These are phyloP conservation scores for Moesziomyces sp. DNA, from an alignment of 1,284 basidiomycete genomes.

Conservation along the genomic window DNA sequence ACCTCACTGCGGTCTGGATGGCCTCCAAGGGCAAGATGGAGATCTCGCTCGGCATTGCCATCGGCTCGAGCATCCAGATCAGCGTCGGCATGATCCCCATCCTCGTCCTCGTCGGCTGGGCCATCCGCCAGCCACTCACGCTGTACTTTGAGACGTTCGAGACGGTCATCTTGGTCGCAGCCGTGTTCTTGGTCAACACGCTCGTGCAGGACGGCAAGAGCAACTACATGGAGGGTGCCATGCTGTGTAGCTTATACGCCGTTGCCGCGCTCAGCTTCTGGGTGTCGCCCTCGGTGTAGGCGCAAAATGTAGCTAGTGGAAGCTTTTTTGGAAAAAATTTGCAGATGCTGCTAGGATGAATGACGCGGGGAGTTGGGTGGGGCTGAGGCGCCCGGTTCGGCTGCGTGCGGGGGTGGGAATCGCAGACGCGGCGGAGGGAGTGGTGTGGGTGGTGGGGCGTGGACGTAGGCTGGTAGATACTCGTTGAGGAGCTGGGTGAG, in stretches of 20 bases:
- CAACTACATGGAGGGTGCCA: constrained; percentile 64
- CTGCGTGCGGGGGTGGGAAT: too few relatives aligned
- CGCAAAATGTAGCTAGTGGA: too few relatives aligned
- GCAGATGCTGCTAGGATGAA: too few relatives aligned
- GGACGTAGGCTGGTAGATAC: too few relatives aligned
- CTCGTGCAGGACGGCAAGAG: constrained; percentile 67
- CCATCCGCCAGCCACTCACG: constrained; percentile 68
- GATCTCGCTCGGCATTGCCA: constrained; percentile 79
- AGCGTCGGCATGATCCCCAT: constrained; percentile 65
- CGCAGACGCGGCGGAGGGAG: too few relatives aligned
- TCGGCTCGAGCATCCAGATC: constrained; percentile 77
- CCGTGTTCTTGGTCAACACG: constrained; percentile 67
- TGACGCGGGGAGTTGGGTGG: too few relatives aligned
- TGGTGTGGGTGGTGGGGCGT: too few relatives aligned
- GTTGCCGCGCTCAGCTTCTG: constrained; percentile 64
- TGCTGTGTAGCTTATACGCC: constrained; percentile 67
- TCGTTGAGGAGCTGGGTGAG: too few relatives aligned
- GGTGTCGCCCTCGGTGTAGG: constrained; percentile 36
- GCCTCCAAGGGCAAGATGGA: constrained; percentile 67
- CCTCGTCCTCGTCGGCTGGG: constrained; percentile 67
- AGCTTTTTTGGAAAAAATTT: too few relatives aligned
- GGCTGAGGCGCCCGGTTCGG: too few relatives aligned
- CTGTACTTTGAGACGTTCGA: constrained; percentile 66
- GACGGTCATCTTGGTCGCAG: constrained; percentile 62
- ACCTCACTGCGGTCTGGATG: constrained; percentile 65